phyloP scores from a whole-genome alignment of 1,284 basidiomycete species.

The Ceratobasidium sp. region DNA sequence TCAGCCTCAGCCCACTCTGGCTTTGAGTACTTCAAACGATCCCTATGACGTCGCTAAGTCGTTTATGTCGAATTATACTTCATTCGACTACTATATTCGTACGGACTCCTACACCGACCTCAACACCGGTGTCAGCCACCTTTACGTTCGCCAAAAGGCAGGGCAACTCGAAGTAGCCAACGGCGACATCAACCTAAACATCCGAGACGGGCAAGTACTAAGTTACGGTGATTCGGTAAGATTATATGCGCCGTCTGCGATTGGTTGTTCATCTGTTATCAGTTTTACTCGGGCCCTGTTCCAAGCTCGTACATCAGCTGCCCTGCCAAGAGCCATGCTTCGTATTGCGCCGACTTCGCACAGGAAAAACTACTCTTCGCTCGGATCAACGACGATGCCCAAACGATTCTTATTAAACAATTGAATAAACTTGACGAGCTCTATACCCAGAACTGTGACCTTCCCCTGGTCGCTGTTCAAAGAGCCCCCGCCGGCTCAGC shows the following conservation, averaged over 20 bases:
- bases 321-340: conserved; percentile 24
- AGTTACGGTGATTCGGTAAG: conserved; percentile 87
- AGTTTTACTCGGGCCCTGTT: conserved; percentile 50
- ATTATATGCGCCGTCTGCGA: too few species aligned
- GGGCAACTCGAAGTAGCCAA: conserved; percentile 89
- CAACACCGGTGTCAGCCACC: conserved; percentile 85
- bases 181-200: conserved; percentile 91
- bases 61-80: conserved; percentile 62
- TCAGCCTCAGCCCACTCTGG: conserved; percentile 48
- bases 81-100: conserved; percentile 69
- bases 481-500: conserved; percentile 31
- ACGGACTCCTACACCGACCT: conserved; percentile 89
- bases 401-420: conserved; percentile 41
- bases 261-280: conserved; percentile 57
- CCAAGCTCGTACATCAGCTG: conserved; percentile 55
- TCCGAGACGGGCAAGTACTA: conserved; percentile 78
- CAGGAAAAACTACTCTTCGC: not conserved
- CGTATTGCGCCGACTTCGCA: conserved; percentile 41
- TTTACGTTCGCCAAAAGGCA: conserved; percentile 85
- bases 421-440: conserved; percentile 55
- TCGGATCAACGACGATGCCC: conserved; percentile 10
- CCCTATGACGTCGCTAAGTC: conserved; percentile 71
- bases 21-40: conserved; percentile 42
- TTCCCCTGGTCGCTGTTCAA: conserved; percentile 24
- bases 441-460: conserved; percentile 68